These are phyloP conservation scores for Candida koratica DNA, from an alignment of 805 yeast species.

Conservation along the genomic window DNA sequence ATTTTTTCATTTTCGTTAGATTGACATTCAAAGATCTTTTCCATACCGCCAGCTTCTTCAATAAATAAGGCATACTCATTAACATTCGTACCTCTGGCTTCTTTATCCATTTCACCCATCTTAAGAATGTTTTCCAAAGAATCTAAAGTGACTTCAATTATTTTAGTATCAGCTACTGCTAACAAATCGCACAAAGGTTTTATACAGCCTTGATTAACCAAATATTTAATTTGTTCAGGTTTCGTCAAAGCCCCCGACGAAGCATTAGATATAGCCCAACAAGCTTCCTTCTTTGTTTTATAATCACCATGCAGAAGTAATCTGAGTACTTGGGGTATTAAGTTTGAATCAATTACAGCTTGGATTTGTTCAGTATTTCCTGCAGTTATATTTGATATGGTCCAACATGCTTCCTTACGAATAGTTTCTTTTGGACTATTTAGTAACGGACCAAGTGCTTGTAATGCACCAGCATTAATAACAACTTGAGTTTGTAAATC, in stretches of 20 bases:
- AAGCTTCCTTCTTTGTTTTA: constrained; percentile 96
- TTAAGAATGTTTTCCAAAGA: constrained; percentile 90
- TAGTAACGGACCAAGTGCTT: constrained; percentile 76
- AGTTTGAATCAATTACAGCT: constrained; percentile 91
- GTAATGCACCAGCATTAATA: constrained; percentile 86
- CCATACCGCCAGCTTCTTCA: constrained; percentile 99
- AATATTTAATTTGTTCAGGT: constrained; percentile 91
- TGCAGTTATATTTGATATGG: constrained; percentile 95
- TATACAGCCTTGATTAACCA: constrained; percentile 93
- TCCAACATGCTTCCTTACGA: constrained; percentile 98
- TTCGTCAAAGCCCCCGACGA: constrained; percentile 89
- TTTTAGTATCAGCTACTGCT: constrained; percentile 82
- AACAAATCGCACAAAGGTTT: constrained; percentile 94
- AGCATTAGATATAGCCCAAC: constrained; percentile 99
- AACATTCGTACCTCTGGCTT: constrained; percentile 59
- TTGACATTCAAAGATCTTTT: constrained; percentile 91
- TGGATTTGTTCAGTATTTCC: constrained; percentile 95
- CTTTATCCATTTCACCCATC: constrained; percentile 92
- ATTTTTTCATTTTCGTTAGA: constrained; percentile 86
- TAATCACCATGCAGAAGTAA: constrained; percentile 79
- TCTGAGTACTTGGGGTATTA: constrained; percentile 86
- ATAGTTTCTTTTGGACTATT: constrained; percentile 85
- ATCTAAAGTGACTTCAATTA: constrained; percentile 91
- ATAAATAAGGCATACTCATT: constrained; percentile 88
- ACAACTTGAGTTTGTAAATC: constrained; percentile 94